Evolutionary conservation across 768 basidiomycete species (phyloP).

Genomic region (Lentinula raphanica): DNA sequence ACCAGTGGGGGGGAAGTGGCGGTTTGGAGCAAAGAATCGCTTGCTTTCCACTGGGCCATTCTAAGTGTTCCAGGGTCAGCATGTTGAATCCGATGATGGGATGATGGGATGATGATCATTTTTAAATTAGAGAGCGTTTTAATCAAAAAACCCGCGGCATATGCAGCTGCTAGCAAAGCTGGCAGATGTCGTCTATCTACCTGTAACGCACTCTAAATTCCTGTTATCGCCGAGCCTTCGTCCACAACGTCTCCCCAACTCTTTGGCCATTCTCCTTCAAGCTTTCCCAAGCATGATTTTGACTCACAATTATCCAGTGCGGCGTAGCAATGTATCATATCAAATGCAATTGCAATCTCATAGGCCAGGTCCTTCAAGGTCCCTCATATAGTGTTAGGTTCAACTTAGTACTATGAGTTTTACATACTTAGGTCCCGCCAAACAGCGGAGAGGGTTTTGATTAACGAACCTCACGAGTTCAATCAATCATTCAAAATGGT

Average conservation of each 20-base stretch:
- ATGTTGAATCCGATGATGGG: neutral
- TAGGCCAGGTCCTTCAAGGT: too few species aligned
- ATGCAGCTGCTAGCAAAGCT: too few species aligned
- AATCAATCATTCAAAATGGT: neutral
- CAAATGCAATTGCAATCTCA: too few species aligned
- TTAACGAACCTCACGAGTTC: neutral
- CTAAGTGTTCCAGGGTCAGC: neutral
- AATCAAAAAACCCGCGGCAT: neutral
- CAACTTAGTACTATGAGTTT: too few species aligned
- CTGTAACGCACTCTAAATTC: neutral
- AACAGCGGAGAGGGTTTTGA: too few species aligned
- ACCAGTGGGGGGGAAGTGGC: neutral
- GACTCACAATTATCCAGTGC: too few species aligned
- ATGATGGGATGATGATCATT: neutral
- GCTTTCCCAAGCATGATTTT: too few species aligned
- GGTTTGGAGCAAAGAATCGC: neutral
- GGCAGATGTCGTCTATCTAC: too few species aligned
- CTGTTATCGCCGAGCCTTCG: neutral
- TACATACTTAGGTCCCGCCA: too few species aligned
- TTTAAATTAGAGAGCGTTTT: neutral
- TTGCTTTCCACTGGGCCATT: neutral
- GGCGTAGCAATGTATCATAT: too few species aligned
- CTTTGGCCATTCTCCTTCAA: too few species aligned
- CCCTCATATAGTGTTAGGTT: too few species aligned
- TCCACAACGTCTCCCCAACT: neutral